Evolutionary conservation across 768 basidiomycete genomes (phyloP), one percentile per base, ranked within the genome.

Genomic region (Neoboletus subvelutipes): DNA sequence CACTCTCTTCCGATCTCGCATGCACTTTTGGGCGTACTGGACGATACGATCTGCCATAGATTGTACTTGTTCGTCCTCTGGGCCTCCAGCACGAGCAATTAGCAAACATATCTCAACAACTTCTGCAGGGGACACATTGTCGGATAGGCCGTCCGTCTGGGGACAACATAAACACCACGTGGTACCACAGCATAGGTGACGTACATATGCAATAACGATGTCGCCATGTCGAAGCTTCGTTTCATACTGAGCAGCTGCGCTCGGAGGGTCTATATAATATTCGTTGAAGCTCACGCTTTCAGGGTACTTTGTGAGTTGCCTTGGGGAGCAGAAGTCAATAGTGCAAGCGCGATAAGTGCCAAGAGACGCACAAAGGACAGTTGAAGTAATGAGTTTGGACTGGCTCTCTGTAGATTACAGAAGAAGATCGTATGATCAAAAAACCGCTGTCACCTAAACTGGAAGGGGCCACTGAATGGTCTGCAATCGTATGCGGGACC

Each of bases 371-470:
- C 71, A 73, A 52, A 1, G 71, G 71, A 33, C 71, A 72, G 50
- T 72, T 72, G 29, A 72, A 72, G 39, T 71, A 72, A 61, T 72
- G 71, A 1, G 73, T 72, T 54, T 72, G 71, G 0, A 26, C 54
- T 22, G 67, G 67, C 39, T 71, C 66, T 60, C 43, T 78, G 67
- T 90, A 77, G 43, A 87, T 74, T 29, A 90, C 76, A 15, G 83
- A 77, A 26, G 85, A 84, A 17, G 84, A 82, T 36, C 90, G 85
- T 56, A 90, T 81, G 45, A 90, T 83, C 58, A 81, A 77, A 68
- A 83, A 90, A 8, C 88, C 88, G 55, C 88, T 90, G 69, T 91
- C 88, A n/a, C 88, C 88, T 62, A 91, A 75, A 67, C 88, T 91
- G 55, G 45, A 59, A 37, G 45, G 47, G 55, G 59, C 37, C 26